Base-by-base conservation (phyloP, 1,284 basidiomycete species). In the Tylopilus orsonianus region DNA sequence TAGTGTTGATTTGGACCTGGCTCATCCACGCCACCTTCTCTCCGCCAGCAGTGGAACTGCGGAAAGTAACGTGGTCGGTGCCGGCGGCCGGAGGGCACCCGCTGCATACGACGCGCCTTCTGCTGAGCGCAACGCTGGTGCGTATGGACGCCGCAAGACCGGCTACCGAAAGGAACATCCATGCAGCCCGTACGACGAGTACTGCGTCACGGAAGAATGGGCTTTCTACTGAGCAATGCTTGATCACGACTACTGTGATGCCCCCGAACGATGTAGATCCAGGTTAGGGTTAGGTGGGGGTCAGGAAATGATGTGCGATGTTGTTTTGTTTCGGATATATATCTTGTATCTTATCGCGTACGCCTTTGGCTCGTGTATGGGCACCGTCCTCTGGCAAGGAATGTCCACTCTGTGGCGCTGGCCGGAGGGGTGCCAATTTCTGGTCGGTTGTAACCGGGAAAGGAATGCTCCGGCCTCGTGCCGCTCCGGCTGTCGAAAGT, bases 181-280 rank as follows among this genome's bases (percentile, higher is more conserved):
- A 5, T 87, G 85, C 64, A 70, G 69, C 46, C 71, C 71, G 38
- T 78, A 82, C 52, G 81, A 81, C 49, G 69, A 73, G 30, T 81
- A 85, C 56, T 89, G 86, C 57, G 73, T 86, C 23, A 77, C 84
- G 13, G 87, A 89, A 58, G 87, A 89, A 60, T 89, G 81, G 72
- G 75, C 73, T 18, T 87, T 76, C 68, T 85, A 72, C 59, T 86
- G 54, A 67, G 20, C 23, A n/a, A 20, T 19, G 27, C 10, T 33
- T 7, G 36, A 50, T 23, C 10, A 39, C 9, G 42, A 41, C 35
- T n/a, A 19, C n/a, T 39, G 36, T 44, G 16, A 33, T n/a, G 18
- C 8, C 29, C n/a, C 16, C 33, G 7, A 48, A 45, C 41, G 35
- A 47, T 43, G 24, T 40, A 18, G 29, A 47, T 22, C 44, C 30